phyloP scores from a whole-genome alignment of 768 basidiomycete species.

The Kwoniella sp. region DNA sequence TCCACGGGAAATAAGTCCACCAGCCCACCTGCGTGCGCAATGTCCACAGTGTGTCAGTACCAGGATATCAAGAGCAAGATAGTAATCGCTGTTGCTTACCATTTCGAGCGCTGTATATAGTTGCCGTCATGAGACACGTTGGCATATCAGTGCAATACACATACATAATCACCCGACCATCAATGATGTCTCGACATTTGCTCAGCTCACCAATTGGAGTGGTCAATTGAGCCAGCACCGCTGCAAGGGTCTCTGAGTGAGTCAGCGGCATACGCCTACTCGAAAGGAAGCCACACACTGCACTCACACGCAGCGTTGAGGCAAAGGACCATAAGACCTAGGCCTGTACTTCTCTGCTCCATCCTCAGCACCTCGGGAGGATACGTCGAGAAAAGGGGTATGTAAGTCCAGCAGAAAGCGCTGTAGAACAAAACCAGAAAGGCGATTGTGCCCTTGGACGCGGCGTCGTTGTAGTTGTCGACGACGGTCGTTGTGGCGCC shows the following conservation, averaged over 20 bases:
- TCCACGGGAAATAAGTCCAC: constrained; percentile 41
- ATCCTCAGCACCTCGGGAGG: constrained; percentile 35
- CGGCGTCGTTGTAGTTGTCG: constrained; percentile 10
- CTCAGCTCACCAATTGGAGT: constrained; percentile 16
- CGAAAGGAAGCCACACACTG: not conserved
- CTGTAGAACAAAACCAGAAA: constrained; percentile 35
- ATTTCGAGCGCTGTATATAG: constrained; percentile 11
- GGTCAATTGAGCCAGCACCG: constrained; percentile 16
- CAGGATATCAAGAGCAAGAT: no score
- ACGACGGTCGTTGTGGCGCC: constrained; percentile 11
- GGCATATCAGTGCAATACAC: no score
- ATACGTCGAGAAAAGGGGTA: constrained; percentile 34
- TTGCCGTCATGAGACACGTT: not conserved
- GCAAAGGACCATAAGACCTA: constrained; percentile 33
- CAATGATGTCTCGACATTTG: not conserved
- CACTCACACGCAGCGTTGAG: constrained; percentile 34
- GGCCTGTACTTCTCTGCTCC: constrained; percentile 39
- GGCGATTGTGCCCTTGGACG: constrained; percentile 34
- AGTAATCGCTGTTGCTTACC: constrained; percentile 7
- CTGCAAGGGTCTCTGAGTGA: not conserved
- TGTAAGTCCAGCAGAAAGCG: constrained; percentile 35
- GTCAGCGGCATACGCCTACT: not conserved
- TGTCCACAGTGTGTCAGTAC: no score
- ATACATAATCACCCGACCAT: no score
- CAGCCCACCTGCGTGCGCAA: constrained; percentile 21